phyloP scores from a whole-genome alignment of 257 asterid genomes.

The Penstemon newberryi region DNA sequence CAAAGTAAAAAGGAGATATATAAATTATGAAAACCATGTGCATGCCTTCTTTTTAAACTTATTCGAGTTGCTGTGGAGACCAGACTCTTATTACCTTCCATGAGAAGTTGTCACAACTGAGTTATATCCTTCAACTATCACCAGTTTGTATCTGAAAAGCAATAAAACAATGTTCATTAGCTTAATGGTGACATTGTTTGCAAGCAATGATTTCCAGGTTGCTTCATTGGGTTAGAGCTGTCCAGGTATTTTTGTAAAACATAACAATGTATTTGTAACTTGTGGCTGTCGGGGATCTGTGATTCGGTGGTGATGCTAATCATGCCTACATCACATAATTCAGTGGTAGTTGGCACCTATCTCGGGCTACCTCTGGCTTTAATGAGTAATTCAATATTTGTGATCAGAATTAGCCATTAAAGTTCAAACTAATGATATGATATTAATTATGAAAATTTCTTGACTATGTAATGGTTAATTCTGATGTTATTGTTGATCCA shows the following conservation, averaged over 20 bases:
- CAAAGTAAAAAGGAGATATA: background rate
- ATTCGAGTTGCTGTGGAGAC: constrained; percentile 4
- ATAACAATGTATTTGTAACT: background rate
- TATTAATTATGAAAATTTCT: background rate
- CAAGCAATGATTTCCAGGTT: background rate
- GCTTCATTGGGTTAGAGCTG: background rate
- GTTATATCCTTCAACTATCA: constrained; percentile 14
- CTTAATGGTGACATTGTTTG: background rate
- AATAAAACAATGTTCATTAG: background rate
- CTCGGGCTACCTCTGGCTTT: background rate
- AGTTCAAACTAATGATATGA: constrained; percentile 6
- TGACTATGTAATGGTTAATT: constrained; percentile 24
- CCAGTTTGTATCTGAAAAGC: background rate
- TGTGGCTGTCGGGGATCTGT: background rate
- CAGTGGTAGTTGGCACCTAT: background rate
- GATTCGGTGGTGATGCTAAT: background rate
- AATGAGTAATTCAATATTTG: background rate
- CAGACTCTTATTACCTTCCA: background rate
- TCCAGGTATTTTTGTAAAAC: constrained; percentile 7
- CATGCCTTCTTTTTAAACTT: constrained; percentile 1
- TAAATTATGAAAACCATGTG: background rate
- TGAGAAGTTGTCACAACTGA: background rate
- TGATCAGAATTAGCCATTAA: constrained; percentile 3
- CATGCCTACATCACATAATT: background rate
- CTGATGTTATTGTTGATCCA: constrained; percentile 18